These are phyloP conservation scores for Xylaria palmicola DNA, from an alignment of 495 filamentous ascomycete genomes.

Conservation along the genomic window DNA sequence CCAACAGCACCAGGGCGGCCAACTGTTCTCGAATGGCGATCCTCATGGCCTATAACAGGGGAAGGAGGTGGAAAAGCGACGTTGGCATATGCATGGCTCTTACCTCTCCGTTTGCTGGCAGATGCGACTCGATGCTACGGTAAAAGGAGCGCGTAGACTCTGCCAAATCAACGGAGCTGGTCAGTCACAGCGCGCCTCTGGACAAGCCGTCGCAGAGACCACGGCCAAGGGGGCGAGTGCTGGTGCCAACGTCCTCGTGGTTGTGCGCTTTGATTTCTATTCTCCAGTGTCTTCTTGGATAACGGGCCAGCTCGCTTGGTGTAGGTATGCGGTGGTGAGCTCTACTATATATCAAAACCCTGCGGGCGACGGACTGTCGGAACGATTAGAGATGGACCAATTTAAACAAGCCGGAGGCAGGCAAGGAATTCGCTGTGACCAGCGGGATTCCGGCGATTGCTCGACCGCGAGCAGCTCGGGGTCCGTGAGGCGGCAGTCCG, in stretches of 20 bases:
- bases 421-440: not conserved
- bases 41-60: conserved; percentile 58
- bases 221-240: too few relatives aligned
- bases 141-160: not conserved
- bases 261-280: too few relatives aligned
- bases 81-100: conserved; percentile 23
- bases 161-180: not conserved
- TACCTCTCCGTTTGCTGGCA: not conserved
- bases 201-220: not conserved
- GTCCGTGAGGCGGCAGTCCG: not conserved
- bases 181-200: not conserved
- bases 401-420: not conserved
- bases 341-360: too few relatives aligned
- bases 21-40: conserved; percentile 83
- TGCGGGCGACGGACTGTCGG: not conserved
- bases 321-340: too few relatives aligned
- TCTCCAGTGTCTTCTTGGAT: too few relatives aligned
- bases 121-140: conserved; percentile 5
- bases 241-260: too few relatives aligned
- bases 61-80: conserved; percentile 20
- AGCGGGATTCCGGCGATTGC: not conserved
- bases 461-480: not conserved
- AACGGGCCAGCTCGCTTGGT: too few relatives aligned
- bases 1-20: conserved; percentile 68
- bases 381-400: not conserved